Conservation (phyloP, 306 rosid species). For the Vigna reflexopilosa region DNA sequence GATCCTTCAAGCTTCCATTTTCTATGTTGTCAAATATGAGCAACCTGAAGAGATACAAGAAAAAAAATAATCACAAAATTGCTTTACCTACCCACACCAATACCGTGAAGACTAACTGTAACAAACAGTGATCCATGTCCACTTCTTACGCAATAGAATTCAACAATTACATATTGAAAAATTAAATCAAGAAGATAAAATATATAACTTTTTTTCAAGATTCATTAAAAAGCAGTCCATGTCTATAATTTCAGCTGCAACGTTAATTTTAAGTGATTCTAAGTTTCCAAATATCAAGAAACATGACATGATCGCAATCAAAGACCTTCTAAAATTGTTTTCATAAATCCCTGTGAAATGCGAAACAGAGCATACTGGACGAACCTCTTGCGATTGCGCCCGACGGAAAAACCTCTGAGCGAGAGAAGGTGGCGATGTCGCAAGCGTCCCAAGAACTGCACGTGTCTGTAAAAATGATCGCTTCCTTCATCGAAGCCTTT, state of each 20-base stretch:
- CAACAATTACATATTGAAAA: background rate
- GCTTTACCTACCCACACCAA: slow-evolving; percentile 1
- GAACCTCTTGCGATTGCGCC: slow-evolving; percentile 71
- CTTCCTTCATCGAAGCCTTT: slow-evolving; percentile 55
- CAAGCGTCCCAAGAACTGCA: slow-evolving; percentile 82
- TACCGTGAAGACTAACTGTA: background rate
- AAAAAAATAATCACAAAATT: slow-evolving; percentile 12
- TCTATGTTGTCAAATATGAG: slow-evolving; percentile 78
- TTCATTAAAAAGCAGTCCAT: background rate
- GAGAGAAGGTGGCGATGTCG: slow-evolving; percentile 95
- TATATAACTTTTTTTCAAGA: background rate
- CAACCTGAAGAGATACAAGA: slow-evolving; percentile 58
- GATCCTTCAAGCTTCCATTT: slow-evolving; percentile 93
- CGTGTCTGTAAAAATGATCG: slow-evolving; percentile 65
- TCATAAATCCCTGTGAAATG: background rate
- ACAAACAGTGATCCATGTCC: slow-evolving; percentile 10
- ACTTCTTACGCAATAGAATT: background rate
- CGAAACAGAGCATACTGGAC: slow-evolving; percentile 20
- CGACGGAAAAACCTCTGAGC: slow-evolving; percentile 74
- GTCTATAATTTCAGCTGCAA: background rate
- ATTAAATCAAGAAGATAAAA: background rate
- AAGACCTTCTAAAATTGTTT: background rate
- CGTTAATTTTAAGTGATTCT: no score
- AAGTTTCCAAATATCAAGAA: background rate
- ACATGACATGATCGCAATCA: background rate